phyloP scores from a whole-genome alignment of 2,329 filamentous ascomycete species.

The Leptodontidium sp. region DNA sequence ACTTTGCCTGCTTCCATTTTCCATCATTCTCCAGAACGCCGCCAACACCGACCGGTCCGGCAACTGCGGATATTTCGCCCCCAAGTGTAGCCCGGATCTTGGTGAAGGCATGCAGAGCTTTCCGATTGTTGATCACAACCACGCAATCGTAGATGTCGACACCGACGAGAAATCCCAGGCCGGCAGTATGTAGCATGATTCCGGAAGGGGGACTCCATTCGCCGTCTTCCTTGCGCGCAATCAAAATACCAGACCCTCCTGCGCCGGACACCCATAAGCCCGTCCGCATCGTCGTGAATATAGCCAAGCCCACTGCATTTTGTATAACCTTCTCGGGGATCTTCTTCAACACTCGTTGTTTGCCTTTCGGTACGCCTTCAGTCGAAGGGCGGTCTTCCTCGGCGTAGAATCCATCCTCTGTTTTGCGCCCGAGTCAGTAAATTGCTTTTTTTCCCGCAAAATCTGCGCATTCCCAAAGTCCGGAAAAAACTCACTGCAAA shows the following conservation, averaged over 20 bases:
- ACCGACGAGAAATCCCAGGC: conserved; percentile 87
- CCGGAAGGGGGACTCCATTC: conserved; percentile 92
- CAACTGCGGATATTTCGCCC: conserved; percentile 78
- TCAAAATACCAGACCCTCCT: conserved; percentile 86
- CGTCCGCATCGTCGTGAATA: conserved; percentile 95
- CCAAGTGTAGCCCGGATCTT: conserved; percentile 81
- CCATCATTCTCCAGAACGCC: conserved; percentile 48
- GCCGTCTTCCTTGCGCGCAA: conserved; percentile 84
- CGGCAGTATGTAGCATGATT: conserved; percentile 88
- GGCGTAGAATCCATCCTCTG: conserved; percentile 73
- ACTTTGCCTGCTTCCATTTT: conserved; percentile 64
- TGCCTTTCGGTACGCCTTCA: conserved; percentile 53
- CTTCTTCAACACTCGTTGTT: conserved; percentile 74
- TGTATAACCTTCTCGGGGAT: conserved; percentile 87
- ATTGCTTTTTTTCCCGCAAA: conserved; percentile 21
- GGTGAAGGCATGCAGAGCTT: conserved; percentile 85
- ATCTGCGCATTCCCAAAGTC: conserved; percentile 38
- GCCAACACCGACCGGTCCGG: conserved; percentile 74
- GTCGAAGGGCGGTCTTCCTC: conserved; percentile 53
- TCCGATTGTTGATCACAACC: conserved; percentile 86
- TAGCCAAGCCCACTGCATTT: conserved; percentile 87
- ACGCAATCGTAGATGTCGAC: conserved; percentile 97
- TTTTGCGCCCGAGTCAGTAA: conserved; percentile 35
- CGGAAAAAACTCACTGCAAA: conserved; percentile 72
- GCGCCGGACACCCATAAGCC: conserved; percentile 92